Evolutionary conservation across 441 rosid species (phyloP), one percentile per base, ranked within the genome.

Genomic region (Pelargonium cotyledonis): DNA sequence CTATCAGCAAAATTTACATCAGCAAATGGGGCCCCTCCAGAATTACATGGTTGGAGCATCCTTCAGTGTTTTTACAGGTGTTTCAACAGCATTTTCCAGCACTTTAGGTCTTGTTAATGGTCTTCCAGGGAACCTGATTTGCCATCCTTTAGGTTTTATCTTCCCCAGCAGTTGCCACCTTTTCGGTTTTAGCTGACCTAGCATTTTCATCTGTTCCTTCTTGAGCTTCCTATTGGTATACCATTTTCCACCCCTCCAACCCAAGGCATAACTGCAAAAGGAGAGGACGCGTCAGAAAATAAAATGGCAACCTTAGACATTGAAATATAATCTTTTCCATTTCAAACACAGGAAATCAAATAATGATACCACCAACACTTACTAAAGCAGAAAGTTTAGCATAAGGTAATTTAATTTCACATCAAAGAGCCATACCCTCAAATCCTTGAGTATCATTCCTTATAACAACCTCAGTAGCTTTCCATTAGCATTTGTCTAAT

Each of bases 231-330:
- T 87, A 70, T 84, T 88, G 26, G 96, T 87, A 69, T 87, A 88
- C 98, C 98, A 89, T 77, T 78, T 71, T 76, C 98, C 98, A 64
- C 98, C 96, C 70, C 94, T 80, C 98, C 98, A 92, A 62, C 98
- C 98, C 62, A 89, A 80, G 44, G 86, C 96, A 75, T 90, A 92
- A 76, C 98, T 92, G 81, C 71, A 70, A 46, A 10, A 61, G 53
- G 4, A 61, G 9, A 44, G 6, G 51, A 31, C 38, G 4, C 38
- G 38, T 31, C 38, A 31, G 38, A 31, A 31, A 31, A 5, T 31
- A 31, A 2, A 31, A 31, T 31, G 38, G 38, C 38, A 31, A 46
- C 8, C 51, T 46, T 46, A 46, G 8, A 46, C 51, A 31, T 46
- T 46, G 51, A 46, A 10, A 46, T 46, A 2, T 31, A 2, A 31